Conservation (phyloP, 257 asterid species). For the Petrea volubilis region DNA sequence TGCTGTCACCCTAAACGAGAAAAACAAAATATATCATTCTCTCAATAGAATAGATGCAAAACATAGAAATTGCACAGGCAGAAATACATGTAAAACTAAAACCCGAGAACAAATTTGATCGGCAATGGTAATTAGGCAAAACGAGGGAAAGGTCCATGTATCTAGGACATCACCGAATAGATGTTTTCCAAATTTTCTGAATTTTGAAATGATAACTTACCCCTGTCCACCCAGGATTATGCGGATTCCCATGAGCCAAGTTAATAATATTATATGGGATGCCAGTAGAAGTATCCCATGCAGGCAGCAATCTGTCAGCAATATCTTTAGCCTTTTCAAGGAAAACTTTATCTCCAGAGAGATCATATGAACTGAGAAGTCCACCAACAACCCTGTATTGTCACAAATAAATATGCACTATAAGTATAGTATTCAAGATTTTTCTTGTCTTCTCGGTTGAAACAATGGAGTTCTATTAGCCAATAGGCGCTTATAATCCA, state of each 20-base stretch:
- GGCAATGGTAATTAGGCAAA: conserved; percentile 1
- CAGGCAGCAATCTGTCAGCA: conserved; percentile 95
- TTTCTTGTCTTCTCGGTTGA: conserved; percentile 8
- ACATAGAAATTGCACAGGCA: neutral
- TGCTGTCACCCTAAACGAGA: conserved; percentile 83
- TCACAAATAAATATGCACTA: conserved; percentile 33
- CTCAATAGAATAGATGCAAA: conserved; percentile 1
- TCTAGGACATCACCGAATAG: neutral
- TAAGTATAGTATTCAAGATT: conserved; percentile 26
- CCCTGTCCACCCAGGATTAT: conserved; percentile 99
- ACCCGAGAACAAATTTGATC: conserved; percentile 10
- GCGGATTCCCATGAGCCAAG: conserved; percentile 89
- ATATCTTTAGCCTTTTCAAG: conserved; percentile 96
- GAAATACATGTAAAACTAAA: neutral
- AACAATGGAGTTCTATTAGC: conserved; percentile 13
- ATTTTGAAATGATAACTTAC: conserved; percentile 45
- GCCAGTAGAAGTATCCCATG: conserved; percentile 95
- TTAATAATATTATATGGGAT: conserved; percentile 90
- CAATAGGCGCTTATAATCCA: conserved; percentile 11
- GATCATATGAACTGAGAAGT: conserved; percentile 95
- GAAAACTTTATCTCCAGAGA: conserved; percentile 88
- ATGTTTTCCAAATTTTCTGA: neutral
- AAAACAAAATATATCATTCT: conserved; percentile 6
- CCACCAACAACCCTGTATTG: conserved; percentile 97
- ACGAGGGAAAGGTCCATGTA: neutral